These are phyloP conservation scores for Alternaria triticimaculans DNA, from an alignment of 2,329 filamentous ascomycete species.

Conservation along the genomic window DNA sequence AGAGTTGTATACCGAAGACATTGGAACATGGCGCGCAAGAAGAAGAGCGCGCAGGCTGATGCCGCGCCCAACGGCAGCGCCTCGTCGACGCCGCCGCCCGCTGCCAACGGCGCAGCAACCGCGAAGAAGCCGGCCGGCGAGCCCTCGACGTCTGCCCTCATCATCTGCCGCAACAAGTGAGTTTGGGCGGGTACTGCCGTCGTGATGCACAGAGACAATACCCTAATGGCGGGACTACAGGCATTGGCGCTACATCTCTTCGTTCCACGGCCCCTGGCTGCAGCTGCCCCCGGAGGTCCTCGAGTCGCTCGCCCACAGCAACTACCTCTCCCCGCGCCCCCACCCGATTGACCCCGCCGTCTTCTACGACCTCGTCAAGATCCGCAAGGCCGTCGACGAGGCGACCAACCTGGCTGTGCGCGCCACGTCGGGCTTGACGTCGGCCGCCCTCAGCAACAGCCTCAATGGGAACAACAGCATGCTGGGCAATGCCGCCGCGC, in stretches of 20 bases:
- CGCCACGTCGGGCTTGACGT: constrained; percentile 75
- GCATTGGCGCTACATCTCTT: constrained; percentile 85
- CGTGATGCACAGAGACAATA: constrained; percentile 1
- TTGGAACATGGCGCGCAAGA: constrained; percentile 42
- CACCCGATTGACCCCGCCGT: constrained; percentile 79
- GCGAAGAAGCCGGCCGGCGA: constrained; percentile 17
- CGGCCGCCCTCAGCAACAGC: constrained; percentile 66
- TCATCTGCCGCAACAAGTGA: constrained; percentile 54
- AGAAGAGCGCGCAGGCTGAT: constrained; percentile 39
- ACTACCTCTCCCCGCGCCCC: constrained; percentile 77
- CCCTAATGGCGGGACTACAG: constrained; percentile 53
- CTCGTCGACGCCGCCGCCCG: constrained; percentile 9
- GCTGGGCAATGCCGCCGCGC: constrained; percentile 59
- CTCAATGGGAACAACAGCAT: constrained; percentile 60
- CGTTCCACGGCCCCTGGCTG: constrained; percentile 83
- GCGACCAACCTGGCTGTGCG: constrained; percentile 79
- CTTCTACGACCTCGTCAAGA: constrained; percentile 85
- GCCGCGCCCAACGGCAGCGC: constrained; percentile 21
- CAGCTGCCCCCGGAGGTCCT: constrained; percentile 80
- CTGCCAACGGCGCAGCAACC: constrained; percentile 2
- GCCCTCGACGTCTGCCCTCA: constrained; percentile 39
- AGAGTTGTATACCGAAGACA: constrained; percentile 1
- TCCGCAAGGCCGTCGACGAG: constrained; percentile 79
- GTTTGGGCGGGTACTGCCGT: constrained; percentile 31
- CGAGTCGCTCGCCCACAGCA: constrained; percentile 78